Evolutionary conservation across 192 early-diverging fungal genomes (phyloP).

Genomic region (Pilobolus umbonatus): DNA sequence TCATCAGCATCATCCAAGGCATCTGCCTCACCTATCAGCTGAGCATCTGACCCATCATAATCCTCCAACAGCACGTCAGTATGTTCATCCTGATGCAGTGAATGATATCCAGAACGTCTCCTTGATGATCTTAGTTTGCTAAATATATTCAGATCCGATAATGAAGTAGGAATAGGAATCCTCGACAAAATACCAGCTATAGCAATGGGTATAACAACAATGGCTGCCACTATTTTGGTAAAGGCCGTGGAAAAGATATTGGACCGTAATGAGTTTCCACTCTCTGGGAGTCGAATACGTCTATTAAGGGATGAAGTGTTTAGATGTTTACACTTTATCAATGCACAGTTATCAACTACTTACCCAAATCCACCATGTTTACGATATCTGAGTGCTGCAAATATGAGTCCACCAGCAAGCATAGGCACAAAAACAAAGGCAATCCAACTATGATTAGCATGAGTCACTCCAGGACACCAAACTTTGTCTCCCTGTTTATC

Average conservation of each 20-base stretch:
- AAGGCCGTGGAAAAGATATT: slow-evolving; percentile 17
- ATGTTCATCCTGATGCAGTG: slow-evolving; percentile 35
- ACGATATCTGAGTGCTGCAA: slow-evolving; percentile 21
- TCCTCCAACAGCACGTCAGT: slow-evolving; percentile 38
- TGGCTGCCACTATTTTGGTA: slow-evolving; percentile 25
- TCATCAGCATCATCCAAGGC: slow-evolving; percentile 25
- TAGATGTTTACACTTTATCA: slow-evolving; percentile 1
- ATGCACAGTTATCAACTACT: neutral
- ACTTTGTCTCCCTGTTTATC: slow-evolving; percentile 55
- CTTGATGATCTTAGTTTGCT: slow-evolving; percentile 1
- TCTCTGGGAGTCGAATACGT: slow-evolving; percentile 28
- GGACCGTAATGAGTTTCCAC: neutral
- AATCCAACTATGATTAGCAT: slow-evolving; percentile 21
- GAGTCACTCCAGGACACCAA: slow-evolving; percentile 59
- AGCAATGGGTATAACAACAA: slow-evolving; percentile 26
- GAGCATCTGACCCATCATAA: slow-evolving; percentile 31
- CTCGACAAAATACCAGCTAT: slow-evolving; percentile 27
- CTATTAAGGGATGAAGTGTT: slow-evolving; percentile 4
- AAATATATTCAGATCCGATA: slow-evolving; percentile 16
- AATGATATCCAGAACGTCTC: slow-evolving; percentile 25
- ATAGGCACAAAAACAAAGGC: slow-evolving; percentile 30
- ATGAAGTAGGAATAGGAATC: slow-evolving; percentile 19
- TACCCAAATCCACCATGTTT: slow-evolving; percentile 28
- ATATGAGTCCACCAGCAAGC: slow-evolving; percentile 24
- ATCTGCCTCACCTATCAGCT: slow-evolving; percentile 26